phyloP scores from a whole-genome alignment of 2,329 filamentous ascomycete species.

The Cladophialophora immunda region DNA sequence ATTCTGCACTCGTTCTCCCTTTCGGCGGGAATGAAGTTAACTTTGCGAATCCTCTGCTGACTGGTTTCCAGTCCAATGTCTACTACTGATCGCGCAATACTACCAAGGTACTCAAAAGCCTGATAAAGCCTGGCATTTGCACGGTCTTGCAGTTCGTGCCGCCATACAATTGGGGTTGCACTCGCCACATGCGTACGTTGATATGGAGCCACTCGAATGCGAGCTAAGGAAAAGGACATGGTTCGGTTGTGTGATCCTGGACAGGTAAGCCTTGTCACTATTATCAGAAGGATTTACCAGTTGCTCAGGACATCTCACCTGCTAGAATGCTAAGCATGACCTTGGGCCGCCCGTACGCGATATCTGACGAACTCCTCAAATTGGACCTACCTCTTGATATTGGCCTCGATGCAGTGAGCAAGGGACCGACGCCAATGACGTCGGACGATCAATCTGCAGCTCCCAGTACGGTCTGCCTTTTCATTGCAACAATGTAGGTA shows the following conservation, averaged over 20 bases:
- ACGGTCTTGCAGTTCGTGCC: constrained; percentile 32
- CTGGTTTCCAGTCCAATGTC: constrained; percentile 27
- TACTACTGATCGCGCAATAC: constrained; percentile 35
- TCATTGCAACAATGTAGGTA: constrained; percentile 32
- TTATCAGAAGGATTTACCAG: background rate
- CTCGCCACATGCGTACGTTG: constrained; percentile 20
- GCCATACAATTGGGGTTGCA: constrained; percentile 33
- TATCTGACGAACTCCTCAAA: constrained; percentile 30
- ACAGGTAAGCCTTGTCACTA: constrained; percentile 22
- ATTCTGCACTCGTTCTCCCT: no score
- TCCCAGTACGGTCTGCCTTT: constrained; percentile 34
- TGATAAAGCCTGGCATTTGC: constrained; percentile 34
- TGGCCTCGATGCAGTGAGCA: constrained; percentile 27
- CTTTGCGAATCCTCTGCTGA: background rate
- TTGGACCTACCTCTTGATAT: constrained; percentile 32
- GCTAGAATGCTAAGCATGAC: constrained; percentile 33
- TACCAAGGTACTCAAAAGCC: constrained; percentile 33
- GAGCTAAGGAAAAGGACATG: constrained; percentile 33
- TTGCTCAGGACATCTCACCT: background rate
- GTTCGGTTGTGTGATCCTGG: constrained; percentile 34
- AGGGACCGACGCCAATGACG: constrained; percentile 6
- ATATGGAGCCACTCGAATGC: constrained; percentile 23
- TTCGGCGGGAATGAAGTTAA: no score
- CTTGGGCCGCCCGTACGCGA: constrained; percentile 30
- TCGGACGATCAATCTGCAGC: constrained; percentile 19